These are phyloP conservation scores for Crotalaria pallida DNA, from an alignment of 306 rosid genomes.

Conservation along the genomic window DNA sequence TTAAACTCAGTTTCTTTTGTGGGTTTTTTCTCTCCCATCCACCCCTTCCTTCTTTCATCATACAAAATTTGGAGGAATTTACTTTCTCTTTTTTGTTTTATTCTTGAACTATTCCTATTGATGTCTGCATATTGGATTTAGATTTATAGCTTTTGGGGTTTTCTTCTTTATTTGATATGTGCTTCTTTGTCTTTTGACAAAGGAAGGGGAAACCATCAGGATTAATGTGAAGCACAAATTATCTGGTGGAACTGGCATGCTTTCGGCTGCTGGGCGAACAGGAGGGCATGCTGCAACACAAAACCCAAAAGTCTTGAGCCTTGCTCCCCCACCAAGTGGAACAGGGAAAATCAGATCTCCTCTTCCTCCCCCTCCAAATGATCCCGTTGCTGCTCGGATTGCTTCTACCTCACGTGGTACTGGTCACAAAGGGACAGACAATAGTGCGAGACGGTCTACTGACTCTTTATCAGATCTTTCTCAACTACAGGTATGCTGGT, in stretches of 20 bases:
- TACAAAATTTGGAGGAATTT: background rate
- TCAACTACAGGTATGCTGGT: slow-evolving; percentile 65
- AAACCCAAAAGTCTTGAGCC: slow-evolving; percentile 64
- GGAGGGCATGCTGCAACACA: slow-evolving; percentile 35
- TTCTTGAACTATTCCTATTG: background rate
- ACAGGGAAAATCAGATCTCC: slow-evolving; percentile 72
- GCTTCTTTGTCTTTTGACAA: background rate
- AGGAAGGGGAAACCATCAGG: slow-evolving; percentile 98
- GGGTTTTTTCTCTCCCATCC: background rate
- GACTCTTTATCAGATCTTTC: slow-evolving; percentile 89
- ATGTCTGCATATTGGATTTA: background rate
- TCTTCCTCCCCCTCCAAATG: slow-evolving; percentile 93
- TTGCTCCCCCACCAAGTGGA: slow-evolving; percentile 87
- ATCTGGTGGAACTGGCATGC: slow-evolving; percentile 87
- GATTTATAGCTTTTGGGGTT: background rate
- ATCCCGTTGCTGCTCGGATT: slow-evolving; percentile 74
- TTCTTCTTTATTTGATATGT: slow-evolving; percentile 3
- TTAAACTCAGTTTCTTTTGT: background rate
- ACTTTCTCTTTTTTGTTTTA: background rate
- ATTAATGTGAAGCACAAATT: slow-evolving; percentile 87
- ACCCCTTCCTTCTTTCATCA: background rate
- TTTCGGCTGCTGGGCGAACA: slow-evolving; percentile 85
- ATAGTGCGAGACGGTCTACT: slow-evolving; percentile 33
- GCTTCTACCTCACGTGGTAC: slow-evolving; percentile 33
- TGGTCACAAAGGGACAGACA: slow-evolving; percentile 34